Conservation (phyloP, 1,284 basidiomycete species). For the Pterulicium gracile region DNA sequence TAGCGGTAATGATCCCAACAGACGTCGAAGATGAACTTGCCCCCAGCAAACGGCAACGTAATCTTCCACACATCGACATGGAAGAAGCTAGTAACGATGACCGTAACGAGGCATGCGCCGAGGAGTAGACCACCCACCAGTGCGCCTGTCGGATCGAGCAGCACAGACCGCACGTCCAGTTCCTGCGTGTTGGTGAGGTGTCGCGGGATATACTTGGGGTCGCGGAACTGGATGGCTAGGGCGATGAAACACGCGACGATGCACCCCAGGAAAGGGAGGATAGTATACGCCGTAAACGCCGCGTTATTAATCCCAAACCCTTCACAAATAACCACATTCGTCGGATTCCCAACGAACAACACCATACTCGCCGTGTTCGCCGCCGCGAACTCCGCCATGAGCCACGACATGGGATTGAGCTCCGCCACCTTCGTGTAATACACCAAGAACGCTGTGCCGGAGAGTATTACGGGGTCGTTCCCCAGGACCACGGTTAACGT, state of each 20-base stretch:
- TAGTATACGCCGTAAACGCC: conserved; percentile 61
- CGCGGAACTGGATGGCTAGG: conserved; percentile 44
- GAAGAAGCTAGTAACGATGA: conserved; percentile 46
- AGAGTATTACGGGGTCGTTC: conserved; percentile 84
- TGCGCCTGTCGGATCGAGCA: conserved; percentile 40
- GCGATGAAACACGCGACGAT: conserved; percentile 42
- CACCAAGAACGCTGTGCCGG: conserved; percentile 78
- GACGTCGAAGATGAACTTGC: conserved; percentile 63
- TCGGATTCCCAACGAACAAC: conserved; percentile 62
- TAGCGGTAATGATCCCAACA: conserved; percentile 44
- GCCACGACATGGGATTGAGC: conserved; percentile 35
- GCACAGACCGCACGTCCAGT: conserved; percentile 32
- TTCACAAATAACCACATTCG: conserved; percentile 63
- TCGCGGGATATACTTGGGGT: conserved; percentile 38
- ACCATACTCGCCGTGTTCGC: conserved; percentile 78
- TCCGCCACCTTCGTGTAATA: conserved; percentile 73
- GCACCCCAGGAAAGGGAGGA: conserved; percentile 59
- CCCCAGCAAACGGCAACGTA: conserved; percentile 76
- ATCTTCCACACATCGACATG: conserved; percentile 71
- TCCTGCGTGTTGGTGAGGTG: conserved; percentile 26
- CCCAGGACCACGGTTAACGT: conserved; percentile 74
- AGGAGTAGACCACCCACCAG: conserved; percentile 40
- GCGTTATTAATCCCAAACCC: conserved; percentile 50
- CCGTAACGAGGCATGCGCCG: conserved; percentile 35
- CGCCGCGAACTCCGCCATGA: conserved; percentile 47